Conservation (phyloP, 2,329 filamentous ascomycete genomes). For the Venturia aucupariae region DNA sequence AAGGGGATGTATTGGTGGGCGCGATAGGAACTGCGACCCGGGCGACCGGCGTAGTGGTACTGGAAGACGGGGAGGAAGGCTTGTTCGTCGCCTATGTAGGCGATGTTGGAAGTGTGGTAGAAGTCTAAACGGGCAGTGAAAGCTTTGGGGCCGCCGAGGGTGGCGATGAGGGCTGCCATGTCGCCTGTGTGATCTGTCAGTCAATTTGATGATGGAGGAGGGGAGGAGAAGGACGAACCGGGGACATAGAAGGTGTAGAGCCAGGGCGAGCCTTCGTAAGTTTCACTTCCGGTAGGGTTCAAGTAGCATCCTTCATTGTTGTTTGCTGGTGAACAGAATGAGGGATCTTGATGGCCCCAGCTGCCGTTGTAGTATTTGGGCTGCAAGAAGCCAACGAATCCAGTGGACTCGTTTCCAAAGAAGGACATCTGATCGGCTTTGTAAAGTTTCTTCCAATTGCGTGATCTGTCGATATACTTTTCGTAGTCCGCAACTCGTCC, state of each 20-base stretch:
- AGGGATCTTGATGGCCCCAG: conserved; percentile 59
- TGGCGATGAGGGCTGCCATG: conserved; percentile 27
- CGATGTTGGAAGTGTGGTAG: conserved; percentile 34
- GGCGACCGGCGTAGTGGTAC: conserved; percentile 38
- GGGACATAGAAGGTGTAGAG: conserved; percentile 55
- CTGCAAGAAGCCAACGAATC: conserved; percentile 62
- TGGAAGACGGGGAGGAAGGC: conserved; percentile 37
- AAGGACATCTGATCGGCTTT: conserved; percentile 29
- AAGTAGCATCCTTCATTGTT: conserved; percentile 27
- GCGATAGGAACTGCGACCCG: conserved; percentile 32
- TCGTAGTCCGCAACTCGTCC: conserved; percentile 41
- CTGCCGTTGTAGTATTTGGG: conserved; percentile 58
- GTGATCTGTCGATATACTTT: conserved; percentile 50
- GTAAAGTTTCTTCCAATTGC: conserved; percentile 62
- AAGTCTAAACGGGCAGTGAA: conserved; percentile 36
- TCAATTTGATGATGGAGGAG: background rate
- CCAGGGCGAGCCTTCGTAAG: conserved; percentile 64
- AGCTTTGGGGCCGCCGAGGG: conserved; percentile 31
- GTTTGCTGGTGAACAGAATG: conserved; percentile 25
- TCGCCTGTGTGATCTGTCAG: background rate
- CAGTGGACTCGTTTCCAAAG: conserved; percentile 41
- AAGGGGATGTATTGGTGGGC: conserved; percentile 37
- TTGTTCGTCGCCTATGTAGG: conserved; percentile 40
- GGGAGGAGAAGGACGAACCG: conserved; percentile 26
- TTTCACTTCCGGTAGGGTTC: conserved; percentile 48